phyloP scores from a whole-genome alignment of 805 yeast genomes.

The Yarrowia bubula region DNA sequence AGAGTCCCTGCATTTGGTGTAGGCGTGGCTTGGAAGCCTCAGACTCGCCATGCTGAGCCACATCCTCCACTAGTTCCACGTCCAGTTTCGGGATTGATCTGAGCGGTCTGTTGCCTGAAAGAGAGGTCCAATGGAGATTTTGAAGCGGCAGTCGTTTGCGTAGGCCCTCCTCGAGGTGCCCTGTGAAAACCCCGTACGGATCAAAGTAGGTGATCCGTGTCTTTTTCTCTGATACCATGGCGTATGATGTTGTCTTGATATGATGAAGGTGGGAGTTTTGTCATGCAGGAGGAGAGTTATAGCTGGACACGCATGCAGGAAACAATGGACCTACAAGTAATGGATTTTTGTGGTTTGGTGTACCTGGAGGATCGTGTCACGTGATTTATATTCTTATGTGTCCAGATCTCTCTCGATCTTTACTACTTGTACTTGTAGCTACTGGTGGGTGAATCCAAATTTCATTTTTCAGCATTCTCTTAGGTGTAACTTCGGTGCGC shows the following conservation, averaged over 20 bases:
- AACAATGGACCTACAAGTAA: too few relatives aligned
- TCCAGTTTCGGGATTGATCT: constrained; percentile 63
- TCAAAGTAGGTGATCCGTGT: constrained; percentile 62
- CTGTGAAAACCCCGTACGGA: constrained; percentile 59
- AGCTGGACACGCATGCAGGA: not conserved
- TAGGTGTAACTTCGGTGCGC: not conserved
- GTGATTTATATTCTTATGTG: too few relatives aligned
- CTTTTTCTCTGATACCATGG: constrained; percentile 29
- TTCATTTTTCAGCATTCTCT: constrained; percentile 1
- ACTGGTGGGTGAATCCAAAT: not conserved
- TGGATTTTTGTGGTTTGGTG: too few relatives aligned
- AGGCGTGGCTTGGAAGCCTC: constrained; percentile 33
- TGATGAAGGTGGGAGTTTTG: constrained; percentile 27
- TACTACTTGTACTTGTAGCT: not conserved
- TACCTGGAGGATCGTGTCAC: too few relatives aligned
- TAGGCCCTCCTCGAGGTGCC: constrained; percentile 43
- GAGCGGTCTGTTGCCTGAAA: constrained; percentile 47
- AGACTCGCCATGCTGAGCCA: constrained; percentile 40
- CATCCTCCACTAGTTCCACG: constrained; percentile 56
- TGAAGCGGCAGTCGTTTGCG: constrained; percentile 53
- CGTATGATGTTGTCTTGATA: not conserved
- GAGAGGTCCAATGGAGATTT: constrained; percentile 67
- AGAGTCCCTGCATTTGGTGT: constrained; percentile 44
- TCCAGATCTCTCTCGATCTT: not conserved
- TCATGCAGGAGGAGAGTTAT: constrained; percentile 1